A percentile compares a stretch with the other conserved stretches of the same genome.
Conservation (phyloP, 805 yeast species). For the Maudiozyma bulderi region DNA sequence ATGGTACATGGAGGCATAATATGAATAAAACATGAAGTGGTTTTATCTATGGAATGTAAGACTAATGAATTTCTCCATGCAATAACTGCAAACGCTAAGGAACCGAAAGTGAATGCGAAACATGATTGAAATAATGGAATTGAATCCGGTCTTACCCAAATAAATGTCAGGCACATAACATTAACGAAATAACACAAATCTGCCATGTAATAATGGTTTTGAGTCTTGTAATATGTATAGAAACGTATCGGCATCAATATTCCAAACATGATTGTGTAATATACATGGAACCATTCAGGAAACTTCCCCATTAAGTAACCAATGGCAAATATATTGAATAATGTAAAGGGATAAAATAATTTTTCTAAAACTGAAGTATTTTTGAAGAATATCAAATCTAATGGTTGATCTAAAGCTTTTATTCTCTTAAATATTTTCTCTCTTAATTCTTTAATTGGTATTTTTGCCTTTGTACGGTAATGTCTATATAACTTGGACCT, state of each 20-base stretch:
- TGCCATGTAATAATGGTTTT: slow-evolving; percentile 80
- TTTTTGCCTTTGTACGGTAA: slow-evolving; percentile 12
- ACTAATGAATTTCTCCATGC: slow-evolving; percentile 95
- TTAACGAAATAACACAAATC: slow-evolving; percentile 92
- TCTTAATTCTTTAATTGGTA: slow-evolving; percentile 18
- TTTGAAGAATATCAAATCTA: slow-evolving; percentile 26
- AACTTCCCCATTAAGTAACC: slow-evolving; percentile 72
- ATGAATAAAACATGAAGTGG: slow-evolving; percentile 85
- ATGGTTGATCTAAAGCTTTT: slow-evolving; percentile 20
- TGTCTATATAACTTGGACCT: slow-evolving; percentile 1
- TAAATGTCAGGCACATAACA: slow-evolving; percentile 50
- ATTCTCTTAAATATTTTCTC: slow-evolving; percentile 13
- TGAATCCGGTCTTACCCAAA: slow-evolving; percentile 79
- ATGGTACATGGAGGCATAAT: slow-evolving; percentile 81
- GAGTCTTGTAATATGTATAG: slow-evolving; percentile 68
- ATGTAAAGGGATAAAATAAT: slow-evolving; percentile 64
- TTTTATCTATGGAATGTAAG: slow-evolving; percentile 82
- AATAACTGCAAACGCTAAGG: slow-evolving; percentile 84
- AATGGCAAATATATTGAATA: slow-evolving; percentile 54
- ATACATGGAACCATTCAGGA: slow-evolving; percentile 68
- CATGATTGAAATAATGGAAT: slow-evolving; percentile 67
- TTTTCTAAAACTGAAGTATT: slow-evolving; percentile 57
- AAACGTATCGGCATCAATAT: slow-evolving; percentile 76
- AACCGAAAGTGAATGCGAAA: slow-evolving; percentile 81
- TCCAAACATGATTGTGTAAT: slow-evolving; percentile 53